Evolutionary conservation across 2,329 filamentous ascomycete species (phyloP), one percentile per base, ranked within the genome.

Genomic region (Coniella lustricola): DNA sequence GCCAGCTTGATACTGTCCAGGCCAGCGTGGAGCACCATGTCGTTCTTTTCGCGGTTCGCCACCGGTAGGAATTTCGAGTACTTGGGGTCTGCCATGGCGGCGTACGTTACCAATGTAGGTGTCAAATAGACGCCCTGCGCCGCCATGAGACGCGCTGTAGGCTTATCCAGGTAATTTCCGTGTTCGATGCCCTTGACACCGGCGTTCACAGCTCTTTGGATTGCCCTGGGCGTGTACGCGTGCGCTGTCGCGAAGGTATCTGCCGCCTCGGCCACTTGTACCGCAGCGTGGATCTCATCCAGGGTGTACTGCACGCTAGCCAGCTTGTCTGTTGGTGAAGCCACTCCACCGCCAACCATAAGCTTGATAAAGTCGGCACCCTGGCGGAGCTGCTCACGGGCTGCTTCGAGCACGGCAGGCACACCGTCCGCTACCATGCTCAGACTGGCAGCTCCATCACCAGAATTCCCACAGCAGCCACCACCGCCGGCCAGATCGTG

Each of bases 341-440:
- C 69, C 1, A 82, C 77, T 8, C 79, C 79, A 1, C 79, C 78
- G 4, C 70, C 70, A 1, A 67, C 67, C 76, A 81, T 81, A 53
- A 83, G 77, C 60, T 82, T 82, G 60, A 83, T 71, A 55, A 82
- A 81, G 56, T 82, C 75, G 1, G 76, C 74, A 2, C 79, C 79
- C 8, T 63, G 67, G 3, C 78, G 67, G 0, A 83, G 59, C 57
- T 81, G 72, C 44, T 80, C 76, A 2, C 79, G 67, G 0, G 72
- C 69, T 7, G 65, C 71, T 17, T 68, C 68, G 36, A 77, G 64
- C 53, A 77, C 81, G 38, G 75, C 73, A 0, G 75, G 66, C 1
- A 79, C 75, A 1, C 78, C 75, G 57, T 81, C 75, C 37, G 69
- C 72, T 1, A 80, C 62, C 7, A 69, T 62, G 1, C 71, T 72